Evolutionary conservation across 768 basidiomycete species (phyloP), one percentile per base, ranked within the genome.

Genomic region (Lentinula detonsa): DNA sequence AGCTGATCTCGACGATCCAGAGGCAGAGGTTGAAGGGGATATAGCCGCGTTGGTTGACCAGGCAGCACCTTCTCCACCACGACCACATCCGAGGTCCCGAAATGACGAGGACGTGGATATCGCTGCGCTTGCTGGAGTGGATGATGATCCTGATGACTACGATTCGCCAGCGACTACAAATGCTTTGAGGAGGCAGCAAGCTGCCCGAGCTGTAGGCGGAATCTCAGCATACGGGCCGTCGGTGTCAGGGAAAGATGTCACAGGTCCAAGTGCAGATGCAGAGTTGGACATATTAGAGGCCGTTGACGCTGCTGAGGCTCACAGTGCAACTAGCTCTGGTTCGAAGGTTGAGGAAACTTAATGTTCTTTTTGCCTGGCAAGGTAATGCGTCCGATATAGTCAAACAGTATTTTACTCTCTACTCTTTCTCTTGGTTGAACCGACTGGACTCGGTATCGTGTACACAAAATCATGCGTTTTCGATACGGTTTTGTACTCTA

Each of bases 51-150:
- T 59, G 8, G 57, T 59, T 3, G 57, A 59, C 34, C 45, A 50
- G 40, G 57, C 57, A 11, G 57, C 45, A 34, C 28, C 31, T 48
- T 34, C 45, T 28, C 45, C 56, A 10, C 31, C 15, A 46, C 31
- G 23, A n/a, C 31, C 56, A 15, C 34, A 33, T 34, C 13, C 18
- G 28, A 46, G 23, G 13, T 42, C 34, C 18, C 57, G 48, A 16
- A n/a, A 46, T 28, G 50, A 60, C 5, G 59, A 60, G 7, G 59
- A 60, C 52, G 50, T 50, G 31, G 59, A 60, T 62, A 54, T 28
- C 50, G 31, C 53, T 65, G 59, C 55, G 62, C 15, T 53, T 56
- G 48, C 65, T 62, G 37, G 62, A 61, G 37, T 64, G 61, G 48
- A 63, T 66, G 55, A 64, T 64, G 59, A 50, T 52, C 45, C 59